Evolutionary conservation across 176 grass and related monocot genomes (phyloP), one percentile per base, ranked within the genome.

Genomic region (Musa troglodytarum): DNA sequence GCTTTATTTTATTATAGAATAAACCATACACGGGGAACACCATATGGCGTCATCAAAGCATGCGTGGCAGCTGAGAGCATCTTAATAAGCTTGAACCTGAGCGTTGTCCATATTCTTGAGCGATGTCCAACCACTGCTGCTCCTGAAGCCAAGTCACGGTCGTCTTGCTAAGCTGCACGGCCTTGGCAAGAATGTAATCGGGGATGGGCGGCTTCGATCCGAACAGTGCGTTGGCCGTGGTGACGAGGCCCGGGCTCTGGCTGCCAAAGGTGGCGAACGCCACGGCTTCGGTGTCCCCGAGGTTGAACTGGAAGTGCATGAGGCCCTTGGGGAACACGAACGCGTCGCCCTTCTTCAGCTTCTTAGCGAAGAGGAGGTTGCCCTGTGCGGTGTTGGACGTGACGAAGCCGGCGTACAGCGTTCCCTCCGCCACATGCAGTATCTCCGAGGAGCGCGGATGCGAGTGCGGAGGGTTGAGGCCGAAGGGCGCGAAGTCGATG

Each of bases 301-400:
- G 3, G 12, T 82, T 87, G 63, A 79, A 76, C 53, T 87, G 85
- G 72, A 87, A 87, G 55, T 87, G 85, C 50, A 83, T 68, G 21
- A 87, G 54, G 11, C 81, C 81, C 14, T 72, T 23, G 0, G 85
- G 85, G 69, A 87, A 87, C 2, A 77, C 77, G 13, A 76, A 83
- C 14, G 77, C 85, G 55, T 83, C 85, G 1, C 85, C 85, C 12
- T 62, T 56, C 1, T 80, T 50, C 14, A 87, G 71, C 49, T 74
- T 62, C 52, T 83, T 72, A 2, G 74, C 16, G 76, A 83, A 87
- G 11, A 87, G 70, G 25, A 54, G 74, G 71, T 87, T 83, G 25
- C 81, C 22, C 55, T 72, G 57, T 24, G 75, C 16, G 16, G 77
- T 51, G 77, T 71, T 86, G 1, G 85, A 74, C 0, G 85, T 74